A percentile compares a stretch with the other conserved stretches of the same genome.
These are phyloP conservation scores for Scedosporium minutisporum DNA, from an alignment of 2,329 filamentous ascomycete species.

Conservation along the genomic window DNA sequence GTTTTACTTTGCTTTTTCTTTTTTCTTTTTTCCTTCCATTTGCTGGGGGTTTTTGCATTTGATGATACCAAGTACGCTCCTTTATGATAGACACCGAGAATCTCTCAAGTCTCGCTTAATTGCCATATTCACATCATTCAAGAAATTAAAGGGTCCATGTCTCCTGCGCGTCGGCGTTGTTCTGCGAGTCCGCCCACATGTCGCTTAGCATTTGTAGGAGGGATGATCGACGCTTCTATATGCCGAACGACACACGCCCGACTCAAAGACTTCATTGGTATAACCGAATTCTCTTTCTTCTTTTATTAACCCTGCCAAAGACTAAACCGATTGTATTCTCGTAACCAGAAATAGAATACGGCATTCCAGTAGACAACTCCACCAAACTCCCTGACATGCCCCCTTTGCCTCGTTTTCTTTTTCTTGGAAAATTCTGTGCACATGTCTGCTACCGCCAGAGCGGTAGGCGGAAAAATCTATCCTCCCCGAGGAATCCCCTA, in stretches of 20 bases:
- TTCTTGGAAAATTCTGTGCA: background rate
- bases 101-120: background rate
- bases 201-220: background rate
- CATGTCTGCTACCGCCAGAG: too few relatives aligned
- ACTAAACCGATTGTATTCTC: background rate
- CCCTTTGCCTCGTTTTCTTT: background rate
- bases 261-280: background rate
- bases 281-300: background rate
- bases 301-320: background rate
- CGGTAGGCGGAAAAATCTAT: too few relatives aligned
- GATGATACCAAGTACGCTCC: slow-evolving; percentile 1
- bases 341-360: background rate
- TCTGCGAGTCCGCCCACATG: background rate
- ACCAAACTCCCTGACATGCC: background rate
- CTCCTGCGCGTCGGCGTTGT: background rate
- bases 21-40: background rate
- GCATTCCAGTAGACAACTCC: background rate
- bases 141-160: background rate
- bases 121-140: background rate
- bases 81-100: background rate
- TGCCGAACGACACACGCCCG: background rate
- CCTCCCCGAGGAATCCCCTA: too few relatives aligned
- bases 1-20: background rate
- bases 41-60: background rate
- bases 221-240: background rate